Evolutionary conservation across 352 stramenopile species (phyloP).

Genomic region (Pythium myriotylum): DNA sequence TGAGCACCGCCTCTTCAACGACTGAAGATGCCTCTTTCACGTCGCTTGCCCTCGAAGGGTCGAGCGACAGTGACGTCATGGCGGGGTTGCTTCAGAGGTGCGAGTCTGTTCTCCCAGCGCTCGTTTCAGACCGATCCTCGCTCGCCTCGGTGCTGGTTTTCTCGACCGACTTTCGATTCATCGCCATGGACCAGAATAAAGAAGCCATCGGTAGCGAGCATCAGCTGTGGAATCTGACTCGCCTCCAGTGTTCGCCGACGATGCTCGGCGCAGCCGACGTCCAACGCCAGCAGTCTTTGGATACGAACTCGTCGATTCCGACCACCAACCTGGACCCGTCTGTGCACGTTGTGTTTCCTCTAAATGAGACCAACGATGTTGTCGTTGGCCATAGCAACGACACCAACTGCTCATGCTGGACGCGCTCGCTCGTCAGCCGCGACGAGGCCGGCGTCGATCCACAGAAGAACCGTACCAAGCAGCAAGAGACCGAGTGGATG

Average conservation of each 20-base stretch:
- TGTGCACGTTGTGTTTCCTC: background rate
- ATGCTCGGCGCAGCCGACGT: background rate
- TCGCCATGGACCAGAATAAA: background rate
- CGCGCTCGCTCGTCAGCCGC: background rate
- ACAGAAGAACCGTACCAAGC: too few relatives aligned
- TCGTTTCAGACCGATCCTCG: too few relatives aligned
- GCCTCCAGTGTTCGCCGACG: background rate
- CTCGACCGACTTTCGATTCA: conserved; percentile 11
- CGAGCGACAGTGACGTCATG: conserved; percentile 1
- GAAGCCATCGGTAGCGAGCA: background rate
- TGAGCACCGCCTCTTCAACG: conserved; percentile 2
- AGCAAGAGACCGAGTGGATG: conserved; percentile 16
- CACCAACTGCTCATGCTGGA: conserved; percentile 19
- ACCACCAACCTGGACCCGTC: background rate
- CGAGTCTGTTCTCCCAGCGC: background rate
- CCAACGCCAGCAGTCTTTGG: background rate
- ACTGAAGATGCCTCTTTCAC: background rate
- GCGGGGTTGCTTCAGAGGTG: conserved; percentile 9
- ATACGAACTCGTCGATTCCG: background rate
- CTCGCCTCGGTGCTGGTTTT: conserved; percentile 11
- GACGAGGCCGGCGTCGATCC: background rate
- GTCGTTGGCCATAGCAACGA: background rate
- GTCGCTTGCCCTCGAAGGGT: conserved; percentile 11
- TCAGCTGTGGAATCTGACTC: conserved; percentile 17
- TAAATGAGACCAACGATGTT: background rate